Conservation (phyloP, 139 green algal species). For the Marvania coccoides region DNA sequence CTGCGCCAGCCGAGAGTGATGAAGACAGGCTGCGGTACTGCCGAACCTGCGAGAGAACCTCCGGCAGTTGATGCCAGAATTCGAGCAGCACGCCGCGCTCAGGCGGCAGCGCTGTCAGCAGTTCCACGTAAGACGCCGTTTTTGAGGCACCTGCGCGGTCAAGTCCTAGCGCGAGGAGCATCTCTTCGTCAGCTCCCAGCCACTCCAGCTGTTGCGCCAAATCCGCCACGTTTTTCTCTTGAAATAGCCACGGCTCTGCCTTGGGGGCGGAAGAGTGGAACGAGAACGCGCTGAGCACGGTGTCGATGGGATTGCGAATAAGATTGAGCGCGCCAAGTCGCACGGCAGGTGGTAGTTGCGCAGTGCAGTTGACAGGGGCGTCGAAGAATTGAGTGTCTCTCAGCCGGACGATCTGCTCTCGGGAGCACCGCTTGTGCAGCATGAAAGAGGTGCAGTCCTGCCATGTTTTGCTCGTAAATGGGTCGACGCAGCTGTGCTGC, state of each 20-base stretch:
- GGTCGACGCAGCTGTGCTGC: too few relatives aligned
- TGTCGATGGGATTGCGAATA: slow-evolving; percentile 3
- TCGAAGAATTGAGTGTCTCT: too few relatives aligned
- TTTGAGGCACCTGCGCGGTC: too few relatives aligned
- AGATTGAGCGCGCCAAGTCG: background rate
- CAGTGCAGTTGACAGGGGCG: too few relatives aligned
- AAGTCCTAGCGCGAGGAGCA: background rate
- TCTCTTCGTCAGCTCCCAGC: background rate
- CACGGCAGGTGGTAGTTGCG: background rate
- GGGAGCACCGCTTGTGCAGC: too few relatives aligned
- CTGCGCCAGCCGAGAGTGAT: background rate
- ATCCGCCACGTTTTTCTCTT: background rate
- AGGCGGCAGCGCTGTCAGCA: background rate
- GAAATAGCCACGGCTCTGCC: background rate
- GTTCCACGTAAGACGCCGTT: too few relatives aligned
- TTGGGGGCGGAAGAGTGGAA: background rate
- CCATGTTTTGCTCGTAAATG: too few relatives aligned
- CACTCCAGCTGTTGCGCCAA: background rate
- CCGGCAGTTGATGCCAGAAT: background rate
- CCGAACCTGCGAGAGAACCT: background rate
- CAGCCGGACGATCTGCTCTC: too few relatives aligned
- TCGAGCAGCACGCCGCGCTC: background rate
- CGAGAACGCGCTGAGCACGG: background rate
- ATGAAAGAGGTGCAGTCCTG: too few relatives aligned
- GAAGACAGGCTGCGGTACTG: background rate